A percentile compares a stretch with the other conserved stretches of the same genome.
phyloP scores from a whole-genome alignment of 805 yeast genomes.

The Saturnispora quitensis region DNA sequence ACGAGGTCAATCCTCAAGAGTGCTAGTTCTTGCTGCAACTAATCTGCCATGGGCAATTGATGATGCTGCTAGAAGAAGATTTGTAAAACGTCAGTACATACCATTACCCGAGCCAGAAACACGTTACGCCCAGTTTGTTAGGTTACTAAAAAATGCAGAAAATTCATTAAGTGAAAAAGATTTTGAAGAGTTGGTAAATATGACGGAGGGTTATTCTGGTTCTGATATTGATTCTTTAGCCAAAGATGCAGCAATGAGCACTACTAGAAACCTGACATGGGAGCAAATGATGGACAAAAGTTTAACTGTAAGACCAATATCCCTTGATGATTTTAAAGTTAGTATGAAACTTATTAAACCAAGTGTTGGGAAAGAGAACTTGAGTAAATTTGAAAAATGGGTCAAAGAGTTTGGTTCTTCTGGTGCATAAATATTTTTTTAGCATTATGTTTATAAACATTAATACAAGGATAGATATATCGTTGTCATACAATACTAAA shows the following conservation, averaged over 20 bases:
- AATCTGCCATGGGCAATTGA: conserved; percentile 96
- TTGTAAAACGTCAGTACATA: conserved; percentile 84
- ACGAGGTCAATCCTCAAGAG: conserved; percentile 53
- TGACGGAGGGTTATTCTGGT: conserved; percentile 72
- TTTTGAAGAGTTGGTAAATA: conserved; percentile 44
- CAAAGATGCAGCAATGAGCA: conserved; percentile 98
- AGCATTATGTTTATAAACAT: not conserved
- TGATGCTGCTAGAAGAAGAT: conserved; percentile 92
- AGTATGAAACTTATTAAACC: conserved; percentile 79
- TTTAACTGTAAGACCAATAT: conserved; percentile 70
- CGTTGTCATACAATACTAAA: not conserved
- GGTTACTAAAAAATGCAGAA: conserved; percentile 61
- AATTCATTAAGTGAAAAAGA: conserved; percentile 61
- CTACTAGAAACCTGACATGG: conserved; percentile 83
- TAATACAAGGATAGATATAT: not conserved
- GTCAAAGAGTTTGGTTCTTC: conserved; percentile 78
- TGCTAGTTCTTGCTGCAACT: conserved; percentile 87
- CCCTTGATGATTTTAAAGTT: conserved; percentile 59
- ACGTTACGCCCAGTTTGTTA: conserved; percentile 57
- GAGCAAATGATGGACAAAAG: conserved; percentile 59
- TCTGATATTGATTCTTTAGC: conserved; percentile 90
- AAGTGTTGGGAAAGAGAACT: conserved; percentile 77
- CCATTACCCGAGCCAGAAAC: conserved; percentile 90
- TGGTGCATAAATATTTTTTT: conserved; percentile 45
- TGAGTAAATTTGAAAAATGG: conserved; percentile 81